Base-by-base conservation (phyloP, 345 rosid genomes). In the Heritiera littoralis region DNA sequence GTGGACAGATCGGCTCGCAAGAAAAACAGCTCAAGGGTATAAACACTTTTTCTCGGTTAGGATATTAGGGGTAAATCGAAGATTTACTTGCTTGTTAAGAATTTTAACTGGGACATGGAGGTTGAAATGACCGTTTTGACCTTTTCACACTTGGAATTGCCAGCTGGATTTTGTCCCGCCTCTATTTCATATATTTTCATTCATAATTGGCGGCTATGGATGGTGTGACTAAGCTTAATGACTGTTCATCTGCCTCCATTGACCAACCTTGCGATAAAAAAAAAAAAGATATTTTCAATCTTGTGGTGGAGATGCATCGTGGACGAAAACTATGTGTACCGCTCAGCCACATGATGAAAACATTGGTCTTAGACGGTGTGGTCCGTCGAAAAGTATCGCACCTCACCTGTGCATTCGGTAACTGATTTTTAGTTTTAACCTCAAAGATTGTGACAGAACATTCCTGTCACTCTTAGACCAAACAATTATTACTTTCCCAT, bases 1-100 rank as follows among this genome's bases (percentile, higher is more conserved):
- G 98, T 95, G 0, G 99, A 95, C 79, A 93, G 99, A 1, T 86
- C 99, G 40, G 87, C 86, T 78, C 90, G 96, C 28, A 93, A 89
- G 87, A 91, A 90, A 83, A 93, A 92, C 83, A 92, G 97, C 83
- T 59, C 92, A 75, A 89, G 98, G 91, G 99, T 95, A 89, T 10
- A 23, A 45, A 20, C n/a, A 4, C 56, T 30, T 6, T n/a, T 49
- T 17, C 30, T 48, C 13, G 59, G 2, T 4, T 28, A 38, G 28
- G 64, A 46, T 13, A 2, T 0, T 9, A 59, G 65, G 69, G 78
- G 30, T 76, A 66, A 45, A 65, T 18, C 20, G 58, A 76, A 41
- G 41, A 61, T 60, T 78, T 74, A 5, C 14, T 7, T 55, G 63
- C 72, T 64, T 69, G 77, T 67, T 43, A 32, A 14, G 5, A 9